Conservation (phyloP, 1,284 basidiomycete species). For the Cryptococcus sp. region DNA sequence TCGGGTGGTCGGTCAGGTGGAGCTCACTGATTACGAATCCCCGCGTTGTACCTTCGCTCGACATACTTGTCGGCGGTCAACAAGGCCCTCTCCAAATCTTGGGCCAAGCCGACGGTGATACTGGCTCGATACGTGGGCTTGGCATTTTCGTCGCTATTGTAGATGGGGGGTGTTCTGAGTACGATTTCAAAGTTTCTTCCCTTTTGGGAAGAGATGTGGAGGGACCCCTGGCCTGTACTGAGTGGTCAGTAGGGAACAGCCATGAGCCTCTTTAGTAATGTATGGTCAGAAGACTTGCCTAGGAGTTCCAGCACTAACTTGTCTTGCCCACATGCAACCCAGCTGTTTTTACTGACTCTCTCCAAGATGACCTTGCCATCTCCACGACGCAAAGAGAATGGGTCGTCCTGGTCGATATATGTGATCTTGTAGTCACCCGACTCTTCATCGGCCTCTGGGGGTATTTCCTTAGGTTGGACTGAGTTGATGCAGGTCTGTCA, state of each 20-base stretch:
- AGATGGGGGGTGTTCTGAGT: not conserved
- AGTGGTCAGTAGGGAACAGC: not conserved
- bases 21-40: conserved; percentile 22
- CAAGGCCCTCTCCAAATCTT: conserved; percentile 33
- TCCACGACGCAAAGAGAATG: conserved; percentile 55
- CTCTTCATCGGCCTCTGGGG: conserved; percentile 50
- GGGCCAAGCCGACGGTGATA: conserved; percentile 14
- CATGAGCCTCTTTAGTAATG: not conserved
- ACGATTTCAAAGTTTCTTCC: not conserved
- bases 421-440: conserved; percentile 53
- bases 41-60: conserved; percentile 20
- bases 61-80: conserved; percentile 50
- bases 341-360: conserved; percentile 53
- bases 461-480: not conserved
- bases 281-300: conserved; percentile 38
- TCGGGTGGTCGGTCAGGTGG: too few relatives aligned
- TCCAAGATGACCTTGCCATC: conserved; percentile 53
- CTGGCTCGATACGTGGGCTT: conserved; percentile 17
- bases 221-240: not conserved
- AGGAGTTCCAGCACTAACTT: conserved; percentile 76
- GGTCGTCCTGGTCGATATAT: conserved; percentile 76
- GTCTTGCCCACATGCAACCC: conserved; percentile 68
- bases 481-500: not conserved
- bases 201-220: not conserved
- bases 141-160: too few relatives aligned